Evolutionary conservation across 106 monocot genomes (phyloP), one percentile per base, ranked within the genome.

Genomic region (Agapanthus africanus): DNA sequence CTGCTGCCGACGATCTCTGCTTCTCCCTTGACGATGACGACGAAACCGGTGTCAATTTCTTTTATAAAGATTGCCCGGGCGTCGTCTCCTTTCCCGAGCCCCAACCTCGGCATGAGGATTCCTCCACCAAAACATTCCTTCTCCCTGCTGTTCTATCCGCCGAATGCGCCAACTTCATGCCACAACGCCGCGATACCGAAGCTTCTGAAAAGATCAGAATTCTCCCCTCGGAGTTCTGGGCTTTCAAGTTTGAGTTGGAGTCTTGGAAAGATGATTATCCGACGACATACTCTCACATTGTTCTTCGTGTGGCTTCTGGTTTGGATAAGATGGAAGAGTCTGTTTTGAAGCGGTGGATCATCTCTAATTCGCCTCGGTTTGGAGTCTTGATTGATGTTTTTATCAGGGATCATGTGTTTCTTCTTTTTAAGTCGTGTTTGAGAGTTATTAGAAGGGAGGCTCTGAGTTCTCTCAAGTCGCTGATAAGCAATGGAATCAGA

Each of bases 181-280:
- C 35, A 51, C 32, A 36, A 4, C 13, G 49, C 31, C 30, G 47
- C 38, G 37, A 10, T 10, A 3, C 15, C 6, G 18, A 35, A 15
- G n/a, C n/a, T n/a, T 0, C 21, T 39, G 18, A 4, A 23, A 37
- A 3, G 25, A 51, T 30, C 52, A 31, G 37, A 33, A 73, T 93
- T 54, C 79, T 99, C 19, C 90, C 92, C n/a, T 99, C 97, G 4
- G 97, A 90, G 54, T 77, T 79, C 27, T 85, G 84, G 82, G 70
- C 71, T 27, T 83, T 85, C 68, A 80, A 65, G 52, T 25, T 35
- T 47, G 92, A 99, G 70, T 73, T 87, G 25, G 75, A 74, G 33
- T 37, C 79, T 4, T 99, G 92, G 97, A 65, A 47, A 15, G 19
- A 47, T 19, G 73, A 80, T 37, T 81, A 33, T 42, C 89, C 89